Conservation (phyloP, 2,329 filamentous ascomycete species). For the Calcarisporium arbuscula region DNA sequence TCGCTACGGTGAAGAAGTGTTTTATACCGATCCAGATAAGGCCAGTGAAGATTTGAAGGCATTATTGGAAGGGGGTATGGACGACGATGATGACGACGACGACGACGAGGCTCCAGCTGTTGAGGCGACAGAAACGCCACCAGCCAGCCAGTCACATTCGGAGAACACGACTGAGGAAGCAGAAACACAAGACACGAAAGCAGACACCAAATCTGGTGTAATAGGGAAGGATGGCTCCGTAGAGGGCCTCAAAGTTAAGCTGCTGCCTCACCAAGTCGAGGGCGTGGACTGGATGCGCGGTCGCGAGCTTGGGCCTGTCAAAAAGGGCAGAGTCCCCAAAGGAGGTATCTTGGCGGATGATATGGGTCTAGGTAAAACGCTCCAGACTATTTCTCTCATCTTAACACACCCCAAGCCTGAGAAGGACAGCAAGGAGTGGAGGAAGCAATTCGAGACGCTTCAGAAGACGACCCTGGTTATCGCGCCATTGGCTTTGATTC, state of each 20-base stretch:
- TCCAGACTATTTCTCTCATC: conserved; percentile 87
- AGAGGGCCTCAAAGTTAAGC: conserved; percentile 77
- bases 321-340: conserved; percentile 75
- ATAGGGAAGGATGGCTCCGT: conserved; percentile 46
- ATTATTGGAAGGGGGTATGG: conserved; percentile 73
- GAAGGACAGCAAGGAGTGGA: conserved; percentile 52
- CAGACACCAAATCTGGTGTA: conserved; percentile 19
- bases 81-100: conserved; percentile 59
- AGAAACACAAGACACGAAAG: conserved; percentile 13
- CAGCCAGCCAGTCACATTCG: too few relatives aligned
- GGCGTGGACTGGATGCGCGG: conserved; percentile 94
- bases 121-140: too few relatives aligned
- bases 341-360: conserved; percentile 95
- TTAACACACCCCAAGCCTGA: conserved; percentile 70
- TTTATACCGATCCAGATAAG: conserved; percentile 65
- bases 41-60: conserved; percentile 74
- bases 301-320: conserved; percentile 80
- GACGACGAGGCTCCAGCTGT: conserved; percentile 8
- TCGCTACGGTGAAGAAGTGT: conserved; percentile 35
- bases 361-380: conserved; percentile 94
- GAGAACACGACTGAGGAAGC: conserved; percentile 4
- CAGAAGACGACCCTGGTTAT: conserved; percentile 84
- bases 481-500: conserved; percentile 86
- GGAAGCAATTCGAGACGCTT: conserved; percentile 61
- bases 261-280: conserved; percentile 90